Evolutionary conservation across 2,329 filamentous ascomycete genomes (phyloP), one percentile per base, ranked within the genome.

Genomic region (Fusarium avenaceum): DNA sequence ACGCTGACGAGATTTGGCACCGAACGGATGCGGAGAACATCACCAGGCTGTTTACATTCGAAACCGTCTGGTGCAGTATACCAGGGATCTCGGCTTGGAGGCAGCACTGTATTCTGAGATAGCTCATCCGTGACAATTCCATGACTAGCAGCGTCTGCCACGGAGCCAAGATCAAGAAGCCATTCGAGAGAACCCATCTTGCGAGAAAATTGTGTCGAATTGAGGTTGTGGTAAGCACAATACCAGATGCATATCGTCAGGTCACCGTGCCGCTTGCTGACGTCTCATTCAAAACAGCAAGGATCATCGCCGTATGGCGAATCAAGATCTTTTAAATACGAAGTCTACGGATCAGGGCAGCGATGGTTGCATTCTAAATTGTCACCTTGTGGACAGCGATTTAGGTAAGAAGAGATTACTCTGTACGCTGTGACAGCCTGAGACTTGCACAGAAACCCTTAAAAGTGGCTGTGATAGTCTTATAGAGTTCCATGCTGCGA

Each of bases 11-110:
- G 63, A 8, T 71, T 30, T 17, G 60, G 56, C 1, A 52, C 61
- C 15, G 48, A 46, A 6, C 64, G 68, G 20, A 71, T 59, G 10
- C 67, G 64, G 4, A 71, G 57, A 47, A 71, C 10, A 26, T 71
- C 64, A 1, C 68, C 68, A 1, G 61, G 64, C 1, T 19, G 30
- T n/a, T 49, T 69, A 4, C 30, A 33, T 8, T 69, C 30, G 22
- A 58, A 69, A 2, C 2, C 53, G 9, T 6, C 10, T 1, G 67
- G 60, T 1, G 64, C 48, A 0, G 13, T 28, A 22, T 69, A 69
- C 67, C 68, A 71, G 2, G 51, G 42, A 6, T 71, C 68, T 5
- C 38, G 6, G 5, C 45, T 71, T 7, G 67, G 68, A 2, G 65
- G 50, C 2, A 61, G 7, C 1, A 40, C 35, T 9, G 35, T 9